Evolutionary conservation across 2,329 filamentous ascomycete genomes (phyloP).

Genomic region (Bretziella fagacearum): DNA sequence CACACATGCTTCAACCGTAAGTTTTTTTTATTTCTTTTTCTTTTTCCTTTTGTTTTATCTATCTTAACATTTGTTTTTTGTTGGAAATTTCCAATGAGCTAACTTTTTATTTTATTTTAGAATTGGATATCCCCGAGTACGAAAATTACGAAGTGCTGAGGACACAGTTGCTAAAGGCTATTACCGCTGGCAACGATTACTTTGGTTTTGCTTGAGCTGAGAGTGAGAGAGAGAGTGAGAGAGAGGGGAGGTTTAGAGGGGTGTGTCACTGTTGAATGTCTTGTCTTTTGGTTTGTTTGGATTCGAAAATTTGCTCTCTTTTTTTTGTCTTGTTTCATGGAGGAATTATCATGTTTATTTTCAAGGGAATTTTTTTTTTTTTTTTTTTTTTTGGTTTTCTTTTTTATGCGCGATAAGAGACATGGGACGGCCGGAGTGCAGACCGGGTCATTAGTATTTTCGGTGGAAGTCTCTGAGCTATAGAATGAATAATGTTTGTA

Average conservation of each 20-base stretch:
- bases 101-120: slow-evolving; percentile 29
- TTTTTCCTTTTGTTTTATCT: background rate
- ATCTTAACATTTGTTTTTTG: slow-evolving; percentile 26
- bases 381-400: background rate
- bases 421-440: slow-evolving; percentile 9
- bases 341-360: background rate
- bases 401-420: background rate
- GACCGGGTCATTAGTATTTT: background rate
- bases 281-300: slow-evolving; percentile 5
- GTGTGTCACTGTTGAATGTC: slow-evolving; percentile 10
- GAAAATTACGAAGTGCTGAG: slow-evolving; percentile 86
- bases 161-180: slow-evolving; percentile 78
- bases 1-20: slow-evolving; percentile 99
- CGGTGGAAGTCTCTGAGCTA: background rate
- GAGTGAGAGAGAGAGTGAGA: background rate
- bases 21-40: slow-evolving; percentile 30
- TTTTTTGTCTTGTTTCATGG: background rate
- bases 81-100: too few species aligned
- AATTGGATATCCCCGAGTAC: slow-evolving; percentile 96
- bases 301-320: slow-evolving; percentile 3
- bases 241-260: background rate
- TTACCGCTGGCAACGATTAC: slow-evolving; percentile 93
- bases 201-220: slow-evolving; percentile 89
- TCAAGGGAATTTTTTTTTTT: background rate
- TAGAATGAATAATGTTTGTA: background rate